Conservation (phyloP, 2,329 filamentous ascomycete species). For the Hymenoscyphus fraxineus region DNA sequence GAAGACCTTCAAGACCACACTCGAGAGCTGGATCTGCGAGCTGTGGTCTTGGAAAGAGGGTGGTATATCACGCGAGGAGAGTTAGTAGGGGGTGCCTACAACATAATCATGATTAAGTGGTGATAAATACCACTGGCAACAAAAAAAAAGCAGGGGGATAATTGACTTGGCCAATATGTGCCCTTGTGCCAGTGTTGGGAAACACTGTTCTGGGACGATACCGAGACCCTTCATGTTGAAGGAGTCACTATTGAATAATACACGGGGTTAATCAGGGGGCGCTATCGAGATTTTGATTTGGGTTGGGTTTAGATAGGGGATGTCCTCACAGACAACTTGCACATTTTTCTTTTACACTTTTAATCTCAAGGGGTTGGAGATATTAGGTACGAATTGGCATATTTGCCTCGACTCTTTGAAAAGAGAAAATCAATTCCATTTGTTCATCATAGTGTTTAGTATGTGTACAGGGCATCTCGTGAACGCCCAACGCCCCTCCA, state of each 20-base stretch:
- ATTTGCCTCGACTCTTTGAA: not conserved
- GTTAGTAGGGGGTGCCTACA: conserved; percentile 22
- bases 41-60: conserved; percentile 24
- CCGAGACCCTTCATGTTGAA: not conserved
- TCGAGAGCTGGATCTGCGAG: conserved; percentile 23
- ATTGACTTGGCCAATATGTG: not conserved
- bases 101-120: not conserved
- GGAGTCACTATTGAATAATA: too few species aligned
- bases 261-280: too few species aligned
- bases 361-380: not conserved
- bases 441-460: not conserved
- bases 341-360: not conserved
- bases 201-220: too few species aligned
- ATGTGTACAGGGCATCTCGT: not conserved
- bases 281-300: too few species aligned
- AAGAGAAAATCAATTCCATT: not conserved
- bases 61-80: conserved; percentile 28
- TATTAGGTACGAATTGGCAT: not conserved
- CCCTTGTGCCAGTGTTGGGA: not conserved
- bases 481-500: not conserved
- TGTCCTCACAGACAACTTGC: not conserved
- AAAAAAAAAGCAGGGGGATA: not conserved
- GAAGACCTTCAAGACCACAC: conserved; percentile 14
- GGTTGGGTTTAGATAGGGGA: not conserved
- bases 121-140: not conserved